A percentile compares a stretch with the other conserved stretches of the same genome.
Conservation (phyloP, 305 asterid genomes). For the Ilex paraguariensis region DNA sequence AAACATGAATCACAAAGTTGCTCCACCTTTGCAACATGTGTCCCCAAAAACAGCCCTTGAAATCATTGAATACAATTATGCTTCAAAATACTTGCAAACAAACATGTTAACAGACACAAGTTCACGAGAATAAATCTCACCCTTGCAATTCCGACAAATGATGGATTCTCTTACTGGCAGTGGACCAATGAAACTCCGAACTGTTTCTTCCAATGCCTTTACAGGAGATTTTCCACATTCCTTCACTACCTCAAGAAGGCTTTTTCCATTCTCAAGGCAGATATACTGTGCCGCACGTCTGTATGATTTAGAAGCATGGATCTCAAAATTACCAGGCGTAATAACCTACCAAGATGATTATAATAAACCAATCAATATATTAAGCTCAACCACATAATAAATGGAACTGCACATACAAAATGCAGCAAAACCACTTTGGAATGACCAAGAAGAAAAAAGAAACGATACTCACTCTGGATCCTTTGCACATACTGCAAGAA, state of each 20-base stretch:
- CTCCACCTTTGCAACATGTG: slow-evolving; percentile 64
- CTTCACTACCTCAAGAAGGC: slow-evolving; percentile 91
- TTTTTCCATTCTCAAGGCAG: slow-evolving; percentile 91
- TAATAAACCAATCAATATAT: slow-evolving; percentile 5
- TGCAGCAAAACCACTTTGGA: slow-evolving; percentile 13
- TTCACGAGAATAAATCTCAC: slow-evolving; percentile 37
- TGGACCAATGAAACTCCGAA: slow-evolving; percentile 78
- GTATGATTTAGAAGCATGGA: slow-evolving; percentile 89
- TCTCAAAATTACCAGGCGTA: slow-evolving; percentile 94
- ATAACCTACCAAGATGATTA: slow-evolving; percentile 45
- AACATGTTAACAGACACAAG: slow-evolving; percentile 18
- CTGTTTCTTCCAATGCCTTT: slow-evolving; percentile 70
- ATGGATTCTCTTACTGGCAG: slow-evolving; percentile 69
- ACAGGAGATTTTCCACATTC: slow-evolving; percentile 77
- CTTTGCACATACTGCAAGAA: slow-evolving; percentile 81
- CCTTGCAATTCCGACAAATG: slow-evolving; percentile 65
- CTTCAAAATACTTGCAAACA: slow-evolving; percentile 16
- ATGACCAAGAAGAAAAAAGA: slow-evolving; percentile 8
- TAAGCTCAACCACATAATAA: neutral
- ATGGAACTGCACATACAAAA: slow-evolving; percentile 1
- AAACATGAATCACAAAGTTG: slow-evolving; percentile 86
- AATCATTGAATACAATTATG: slow-evolving; percentile 20
- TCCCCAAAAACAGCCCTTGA: slow-evolving; percentile 75
- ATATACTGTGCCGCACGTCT: slow-evolving; percentile 94
- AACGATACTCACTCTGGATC: slow-evolving; percentile 50